These are phyloP conservation scores for Punctularia strigosozonata DNA, from an alignment of 768 basidiomycete species.

Conservation along the genomic window DNA sequence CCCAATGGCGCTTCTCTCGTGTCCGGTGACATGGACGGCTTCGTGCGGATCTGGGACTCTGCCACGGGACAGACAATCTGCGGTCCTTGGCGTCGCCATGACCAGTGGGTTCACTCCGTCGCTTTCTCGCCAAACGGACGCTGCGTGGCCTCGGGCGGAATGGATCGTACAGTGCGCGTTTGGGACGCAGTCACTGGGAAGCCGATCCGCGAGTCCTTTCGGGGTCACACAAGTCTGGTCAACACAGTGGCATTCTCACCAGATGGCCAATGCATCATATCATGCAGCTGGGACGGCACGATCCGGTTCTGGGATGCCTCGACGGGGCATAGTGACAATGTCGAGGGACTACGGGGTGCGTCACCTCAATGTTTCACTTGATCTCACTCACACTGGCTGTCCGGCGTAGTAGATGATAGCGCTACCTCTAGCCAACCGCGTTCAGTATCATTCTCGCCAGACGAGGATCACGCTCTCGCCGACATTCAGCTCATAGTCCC, in stretches of 20 bases:
- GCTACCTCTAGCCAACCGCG: no score
- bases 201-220: not conserved
- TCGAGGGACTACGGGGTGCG: no score
- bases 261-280: slow-evolving; percentile 8
- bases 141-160: not conserved
- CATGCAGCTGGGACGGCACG: slow-evolving; percentile 2
- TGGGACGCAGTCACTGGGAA: slow-evolving; percentile 8
- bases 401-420: no score
- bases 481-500: no score
- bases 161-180: not conserved
- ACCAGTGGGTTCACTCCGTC: not conserved
- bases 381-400: no score
- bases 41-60: slow-evolving; percentile 11
- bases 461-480: no score
- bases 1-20: slow-evolving; percentile 9
- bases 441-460: no score
- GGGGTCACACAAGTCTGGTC: no score
- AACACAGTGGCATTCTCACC: slow-evolving; percentile 9
- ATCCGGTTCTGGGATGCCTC: slow-evolving; percentile 9
- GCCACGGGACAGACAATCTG: slow-evolving; percentile 11
- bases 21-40: slow-evolving; percentile 6
- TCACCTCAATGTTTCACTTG: no score
- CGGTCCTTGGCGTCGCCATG: not conserved
- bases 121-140: not conserved
- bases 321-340: no score